Conservation (phyloP, 1,284 basidiomycete genomes). For the Fistulina hepatica region DNA sequence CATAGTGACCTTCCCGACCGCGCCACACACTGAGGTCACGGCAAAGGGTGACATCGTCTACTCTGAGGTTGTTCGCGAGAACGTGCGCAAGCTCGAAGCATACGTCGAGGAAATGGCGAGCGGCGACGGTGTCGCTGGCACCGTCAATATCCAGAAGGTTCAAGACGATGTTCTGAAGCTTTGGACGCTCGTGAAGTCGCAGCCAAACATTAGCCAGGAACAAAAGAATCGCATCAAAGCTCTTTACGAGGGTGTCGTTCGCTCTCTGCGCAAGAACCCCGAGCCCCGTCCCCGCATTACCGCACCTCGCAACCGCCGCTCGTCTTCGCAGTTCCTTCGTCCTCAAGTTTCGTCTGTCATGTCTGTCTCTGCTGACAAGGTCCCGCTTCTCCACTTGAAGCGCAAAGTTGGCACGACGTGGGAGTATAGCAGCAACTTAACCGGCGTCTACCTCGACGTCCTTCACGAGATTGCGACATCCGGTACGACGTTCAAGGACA, state of each 20-base stretch:
- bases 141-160: constrained; percentile 91
- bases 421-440: constrained; percentile 96
- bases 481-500: constrained; percentile 96
- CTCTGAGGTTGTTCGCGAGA: constrained; percentile 88
- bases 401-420: constrained; percentile 93
- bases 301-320: constrained; percentile 60
- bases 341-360: constrained; percentile 73
- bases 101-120: constrained; percentile 99
- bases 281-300: constrained; percentile 42
- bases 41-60: constrained; percentile 92
- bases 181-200: constrained; percentile 94
- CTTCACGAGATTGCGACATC: constrained; percentile 97
- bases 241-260: constrained; percentile 91
- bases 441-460: constrained; percentile 91
- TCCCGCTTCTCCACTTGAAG: constrained; percentile 93
- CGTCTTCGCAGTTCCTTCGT: constrained; percentile 89
- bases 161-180: constrained; percentile 93
- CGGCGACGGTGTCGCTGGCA: constrained; percentile 73
- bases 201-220: constrained; percentile 92
- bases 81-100: constrained; percentile 94
- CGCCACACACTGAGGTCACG: constrained; percentile 89
- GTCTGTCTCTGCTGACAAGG: constrained; percentile 78
- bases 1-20: constrained; percentile 93
- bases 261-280: constrained; percentile 61
- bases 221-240: constrained; percentile 98